phyloP scores from a whole-genome alignment of 1,284 basidiomycete genomes.

The Wolfiporia cocos region DNA sequence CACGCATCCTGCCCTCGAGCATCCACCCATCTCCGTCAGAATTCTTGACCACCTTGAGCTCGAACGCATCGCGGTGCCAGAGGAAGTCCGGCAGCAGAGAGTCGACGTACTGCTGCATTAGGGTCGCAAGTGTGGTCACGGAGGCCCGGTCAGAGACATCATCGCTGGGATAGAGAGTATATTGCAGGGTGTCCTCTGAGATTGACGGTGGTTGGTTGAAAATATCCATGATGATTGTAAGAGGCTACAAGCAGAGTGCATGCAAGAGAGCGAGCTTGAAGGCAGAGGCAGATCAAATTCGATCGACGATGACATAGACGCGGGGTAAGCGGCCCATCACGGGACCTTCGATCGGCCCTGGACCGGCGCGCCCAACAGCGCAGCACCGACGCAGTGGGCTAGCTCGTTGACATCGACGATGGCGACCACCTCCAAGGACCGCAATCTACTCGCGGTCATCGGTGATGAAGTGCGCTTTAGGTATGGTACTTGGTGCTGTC shows the following conservation, averaged over 20 bases:
- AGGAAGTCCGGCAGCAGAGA: conserved; percentile 61
- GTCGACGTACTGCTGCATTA: conserved; percentile 57
- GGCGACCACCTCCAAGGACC: conserved; percentile 68
- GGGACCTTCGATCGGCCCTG: too few species aligned
- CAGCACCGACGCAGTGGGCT: too few species aligned
- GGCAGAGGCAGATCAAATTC: too few species aligned
- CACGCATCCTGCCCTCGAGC: conserved; percentile 75
- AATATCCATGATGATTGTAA: conserved; percentile 30
- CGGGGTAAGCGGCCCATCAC: too few species aligned
- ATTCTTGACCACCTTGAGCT: conserved; percentile 62
- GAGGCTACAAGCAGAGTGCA: too few species aligned
- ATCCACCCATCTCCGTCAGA: conserved; percentile 42
- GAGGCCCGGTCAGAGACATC: conserved; percentile 48
- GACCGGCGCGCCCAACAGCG: too few species aligned
- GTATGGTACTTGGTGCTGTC: background rate
- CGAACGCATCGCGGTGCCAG: conserved; percentile 88
- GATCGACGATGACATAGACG: too few species aligned
- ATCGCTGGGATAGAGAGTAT: conserved; percentile 59
- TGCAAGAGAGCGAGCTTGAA: background rate
- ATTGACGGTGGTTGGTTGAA: conserved; percentile 72
- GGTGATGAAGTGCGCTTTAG: conserved; percentile 75
- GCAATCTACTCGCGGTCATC: conserved; percentile 87
- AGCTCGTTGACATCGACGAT: conserved; percentile 13
- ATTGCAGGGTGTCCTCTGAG: conserved; percentile 82
- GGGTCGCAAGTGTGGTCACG: conserved; percentile 63